Base-by-base conservation (phyloP, 768 basidiomycete species). In the Arthromyces matolae region DNA sequence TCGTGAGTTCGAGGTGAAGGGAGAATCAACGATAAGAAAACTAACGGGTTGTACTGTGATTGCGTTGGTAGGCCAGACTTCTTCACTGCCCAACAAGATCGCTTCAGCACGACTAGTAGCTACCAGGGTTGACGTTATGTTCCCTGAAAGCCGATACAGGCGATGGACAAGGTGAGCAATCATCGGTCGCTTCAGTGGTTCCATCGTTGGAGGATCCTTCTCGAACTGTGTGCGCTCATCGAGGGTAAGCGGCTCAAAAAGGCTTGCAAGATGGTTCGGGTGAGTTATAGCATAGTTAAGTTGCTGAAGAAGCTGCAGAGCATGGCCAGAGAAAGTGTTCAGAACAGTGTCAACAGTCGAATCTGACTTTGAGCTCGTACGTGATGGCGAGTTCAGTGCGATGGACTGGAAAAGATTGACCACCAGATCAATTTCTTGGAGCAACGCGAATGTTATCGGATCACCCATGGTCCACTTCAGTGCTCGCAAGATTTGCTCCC, bases 281-380 rank as follows among this genome's bases (percentile, higher is more conserved):
- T 97, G 93, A 0, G 90, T 86, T 38, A 95, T 74, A 0, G 90
- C 88, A 54, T 93, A 93, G 64, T 93, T 93, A 52, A 96, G 67
- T 54, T 93, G 88, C 60, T 93, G 91, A 1, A 96, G 72, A 20
- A 95, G 78, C 25, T 81, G 71, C 16, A 93, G 66, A 0, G 86
- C 83, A 51, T 80, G 81, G 0, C 71, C 71, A 3, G 83, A 79
- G 63, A 90, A 93, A 14, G 79, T 80, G 1, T 75, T 73, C 34
- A 93, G 72, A 5, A 91, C 79, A 55, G 79, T 82, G 43, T 76
- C 76, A 14, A 83, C 75, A 2, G 77, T n/a, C n/a, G n/a, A n/a
- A n/a, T n/a, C 76, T 5, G 73, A 69, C 51, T 77, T 74, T 40
- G 71, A 53, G 56, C 71, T 76, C 14, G 72, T 64, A 16, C 73